Evolutionary conservation across 352 stramenopile genomes (phyloP), one percentile per base, ranked within the genome.

Genomic region (Globisporangium polare): DNA sequence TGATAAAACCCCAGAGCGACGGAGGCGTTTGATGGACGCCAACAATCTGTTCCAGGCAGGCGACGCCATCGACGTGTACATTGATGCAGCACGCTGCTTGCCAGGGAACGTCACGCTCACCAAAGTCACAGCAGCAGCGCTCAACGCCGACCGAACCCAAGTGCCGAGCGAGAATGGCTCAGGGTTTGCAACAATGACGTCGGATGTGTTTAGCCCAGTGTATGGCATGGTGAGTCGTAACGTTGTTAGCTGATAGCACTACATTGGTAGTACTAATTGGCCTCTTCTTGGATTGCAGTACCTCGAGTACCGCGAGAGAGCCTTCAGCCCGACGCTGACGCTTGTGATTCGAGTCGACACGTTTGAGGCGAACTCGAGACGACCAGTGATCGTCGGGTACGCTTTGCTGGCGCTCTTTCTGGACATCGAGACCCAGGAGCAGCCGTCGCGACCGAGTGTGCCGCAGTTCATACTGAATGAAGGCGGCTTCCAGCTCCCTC

Each of bases 291-390:
- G 22, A 17, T 50, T 27, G 24, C 52, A 91, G 83, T 84, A 73
- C 52, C 56, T 80, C 54, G 90, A 96, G 52, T 97, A 82, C 45
- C 84, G 88, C 1, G 78, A 90, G 47, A 77, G 75, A 43, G 60
- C 41, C 2, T 92, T 95, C 66, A 89, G 95, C 27, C 83, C 88
- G 31, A 94, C 81, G 1, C 65, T 90, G 29, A 95, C 86, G n/a
- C 63, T 96, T 17, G 59, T 97, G 29, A 76, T 97, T 39, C 83
- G 90, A 20, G 50, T 97, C 12, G 90, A 97, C 46, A 96, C 88
- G 1, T 62, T 96, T 37, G 80, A 96, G 53, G 15, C 68, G 2
- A 52, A 59, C 29, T 86, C 73, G 8, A 85, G 79, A 49, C 55
- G 68, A 20, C 65, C 82, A 6, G 69, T 77, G 12, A 92, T 90